Base-by-base conservation (phyloP, 805 yeast genomes). In the Saccharomycopsis fodiens region DNA sequence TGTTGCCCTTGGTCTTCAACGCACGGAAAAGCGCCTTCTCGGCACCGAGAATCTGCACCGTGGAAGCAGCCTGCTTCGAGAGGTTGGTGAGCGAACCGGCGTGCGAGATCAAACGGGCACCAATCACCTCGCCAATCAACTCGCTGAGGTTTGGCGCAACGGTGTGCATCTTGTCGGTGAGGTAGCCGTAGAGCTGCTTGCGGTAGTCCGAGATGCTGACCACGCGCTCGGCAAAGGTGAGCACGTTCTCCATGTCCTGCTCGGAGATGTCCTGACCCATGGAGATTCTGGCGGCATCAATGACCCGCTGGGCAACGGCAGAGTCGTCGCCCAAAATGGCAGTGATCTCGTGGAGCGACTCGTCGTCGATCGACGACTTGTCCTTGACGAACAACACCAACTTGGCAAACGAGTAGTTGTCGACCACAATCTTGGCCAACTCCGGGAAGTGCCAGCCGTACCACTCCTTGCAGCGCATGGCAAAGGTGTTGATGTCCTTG, bases 391-490 rank as follows among this genome's bases (percentile, higher is more conserved):
- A 74, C 52, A 87, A 69, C 51, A 87, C 85, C 53, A 91, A 75
- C 64, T 76, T 79, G 56, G 97, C 96, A 66, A 76, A 89, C 53
- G 74, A 70, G 72, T 84, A 85, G 74, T 87, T 88, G 68, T 89
- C 96, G 56, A 86, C 79, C 44, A 85, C 94, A 59, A 89, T 76
- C 69, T 84, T 85, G 58, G 94, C 93, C 69, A 88, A 78, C 72
- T 88, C 97, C 49, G 97, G 97, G 81, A 93, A 88, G 66, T 88
- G 97, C 97, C 97, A 88, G 59, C 96, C 95, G 70, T 88, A 88
- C 97, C 97, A 88, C 70, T 88, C 97, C 72, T 88, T 86, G 55
- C 85, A 93, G 69, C 97, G 81, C 97, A 88, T 88, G 49, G 96
- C 82, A 66, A 85, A 93, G 50, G 96, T 89, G 74, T 93, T 93